Percentiles rank a stretch among this genome's conserved stretches.
Conservation (phyloP, 2,329 filamentous ascomycete genomes). For the Trichothecium roseum region DNA sequence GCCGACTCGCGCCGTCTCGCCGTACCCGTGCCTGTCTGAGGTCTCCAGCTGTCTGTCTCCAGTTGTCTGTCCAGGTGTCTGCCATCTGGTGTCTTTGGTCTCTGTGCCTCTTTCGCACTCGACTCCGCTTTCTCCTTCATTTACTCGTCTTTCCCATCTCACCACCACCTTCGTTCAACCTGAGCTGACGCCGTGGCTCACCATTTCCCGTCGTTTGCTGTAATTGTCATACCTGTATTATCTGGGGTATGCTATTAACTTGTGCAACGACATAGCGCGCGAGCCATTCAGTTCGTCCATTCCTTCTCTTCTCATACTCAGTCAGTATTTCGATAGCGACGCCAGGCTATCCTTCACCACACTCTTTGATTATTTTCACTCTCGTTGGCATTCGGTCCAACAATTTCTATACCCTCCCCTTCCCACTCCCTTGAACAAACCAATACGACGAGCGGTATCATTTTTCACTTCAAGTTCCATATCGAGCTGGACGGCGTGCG, state of each 20-base stretch:
- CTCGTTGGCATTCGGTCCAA: slow-evolving; percentile 17
- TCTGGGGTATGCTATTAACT: not conserved
- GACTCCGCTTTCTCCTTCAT: not conserved
- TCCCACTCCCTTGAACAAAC: too few relatives aligned
- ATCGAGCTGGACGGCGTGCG: too few relatives aligned
- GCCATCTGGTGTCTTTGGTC: too few relatives aligned
- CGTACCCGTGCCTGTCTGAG: too few relatives aligned
- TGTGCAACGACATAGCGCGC: slow-evolving; percentile 1
- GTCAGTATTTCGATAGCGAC: not conserved
- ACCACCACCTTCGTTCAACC: too few relatives aligned
- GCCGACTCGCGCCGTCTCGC: too few relatives aligned
- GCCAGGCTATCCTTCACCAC: slow-evolving; percentile 1
- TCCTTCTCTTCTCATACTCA: slow-evolving; percentile 11
- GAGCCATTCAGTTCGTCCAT: slow-evolving; percentile 16
- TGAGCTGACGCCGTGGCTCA: too few relatives aligned
- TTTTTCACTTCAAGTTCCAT: not conserved
- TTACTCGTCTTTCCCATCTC: not conserved
- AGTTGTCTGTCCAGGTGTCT: too few relatives aligned
- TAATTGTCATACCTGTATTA: not conserved
- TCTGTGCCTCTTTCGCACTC: not conserved
- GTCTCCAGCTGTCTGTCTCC: too few relatives aligned
- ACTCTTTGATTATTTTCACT: slow-evolving; percentile 6
- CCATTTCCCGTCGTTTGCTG: too few relatives aligned
- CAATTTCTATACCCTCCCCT: slow-evolving; percentile 4
- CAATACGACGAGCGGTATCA: too few relatives aligned